Conservation (phyloP, 192 early-diverging fungal species). For the Backusella macrospora region DNA sequence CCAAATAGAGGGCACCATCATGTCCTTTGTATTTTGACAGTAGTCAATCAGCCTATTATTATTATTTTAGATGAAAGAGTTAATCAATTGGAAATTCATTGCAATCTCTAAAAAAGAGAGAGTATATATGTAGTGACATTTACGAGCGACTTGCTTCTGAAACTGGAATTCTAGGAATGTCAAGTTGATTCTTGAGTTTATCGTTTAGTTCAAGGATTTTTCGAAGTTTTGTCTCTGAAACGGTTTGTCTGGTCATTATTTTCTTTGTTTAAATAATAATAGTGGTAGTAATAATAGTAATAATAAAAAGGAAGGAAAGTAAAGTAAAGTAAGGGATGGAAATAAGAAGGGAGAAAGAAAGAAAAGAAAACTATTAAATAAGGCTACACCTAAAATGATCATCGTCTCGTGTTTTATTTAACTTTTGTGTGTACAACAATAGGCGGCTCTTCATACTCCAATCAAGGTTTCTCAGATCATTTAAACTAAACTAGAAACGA, state of each 20-base stretch:
- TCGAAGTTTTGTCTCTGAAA: conserved; percentile 63
- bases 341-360: background rate
- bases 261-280: background rate
- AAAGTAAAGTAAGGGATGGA: background rate
- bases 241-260: conserved; percentile 1
- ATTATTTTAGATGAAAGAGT: background rate
- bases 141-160: conserved; percentile 68
- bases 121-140: background rate
- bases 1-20: conserved; percentile 14
- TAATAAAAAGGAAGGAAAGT: conserved; percentile 11
- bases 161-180: conserved; percentile 73
- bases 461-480: background rate
- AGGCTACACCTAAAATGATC: background rate
- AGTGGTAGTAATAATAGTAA: background rate
- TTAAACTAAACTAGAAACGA: too few species aligned
- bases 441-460: background rate
- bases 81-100: background rate
- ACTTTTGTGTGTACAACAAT: background rate
- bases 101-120: background rate
- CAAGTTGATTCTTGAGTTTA: conserved; percentile 76
- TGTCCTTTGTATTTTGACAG: conserved; percentile 15
- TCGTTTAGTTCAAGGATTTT: conserved; percentile 75
- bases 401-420: background rate
- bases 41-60: conserved; percentile 12
- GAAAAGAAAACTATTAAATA: background rate